Evolutionary conservation across 75 land plant genomes (phyloP), one percentile per base, ranked within the genome.

Genomic region (Larix kaempferi): DNA sequence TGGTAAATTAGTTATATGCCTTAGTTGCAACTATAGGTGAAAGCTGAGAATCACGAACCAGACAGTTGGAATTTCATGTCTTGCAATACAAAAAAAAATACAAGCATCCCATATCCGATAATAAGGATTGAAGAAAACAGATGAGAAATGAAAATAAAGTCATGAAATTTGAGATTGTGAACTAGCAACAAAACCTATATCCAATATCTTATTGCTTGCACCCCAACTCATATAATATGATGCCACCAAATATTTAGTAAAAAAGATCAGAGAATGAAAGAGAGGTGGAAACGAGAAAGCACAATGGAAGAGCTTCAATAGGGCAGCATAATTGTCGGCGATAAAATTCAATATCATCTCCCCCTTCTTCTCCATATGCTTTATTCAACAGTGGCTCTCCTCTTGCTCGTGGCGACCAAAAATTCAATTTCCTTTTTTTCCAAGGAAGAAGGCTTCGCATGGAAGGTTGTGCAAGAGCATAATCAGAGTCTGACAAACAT

Each of bases 281-380:
- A 39, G 29, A 37, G n/a, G 39, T 13, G 35, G 44, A 11, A 37
- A 39, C 19, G 15, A 37, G 21, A 19, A 16, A 67, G 44, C 71
- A 29, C 37, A 67, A 67, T 33, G 71, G 71, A 21, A 67, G 71
- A 37, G 49, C n/a, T 3, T 67, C 71, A 35, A 88, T 83, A 44
- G 94, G 80, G 29, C 83, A 85, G 62, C 86, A 89, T 65, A 92
- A 84, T 57, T 91, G 94, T 60, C 95, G 78, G 1, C 98, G 91
- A 74, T 94, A 95, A 90, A 80, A 91, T 69, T 96, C 99, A 71
- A 96, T 96, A 75, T 94, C 98, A 84, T 96, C 99, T 6, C 99
- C 99, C 61, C 99, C 99, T 29, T 94, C 94, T 79, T 96, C 98
- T 37, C 86, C 93, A 84, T 90, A 91, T 26, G 89, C 83, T 77